phyloP scores from a whole-genome alignment of 306 rosid genomes.

The Cucumis cinereus region DNA sequence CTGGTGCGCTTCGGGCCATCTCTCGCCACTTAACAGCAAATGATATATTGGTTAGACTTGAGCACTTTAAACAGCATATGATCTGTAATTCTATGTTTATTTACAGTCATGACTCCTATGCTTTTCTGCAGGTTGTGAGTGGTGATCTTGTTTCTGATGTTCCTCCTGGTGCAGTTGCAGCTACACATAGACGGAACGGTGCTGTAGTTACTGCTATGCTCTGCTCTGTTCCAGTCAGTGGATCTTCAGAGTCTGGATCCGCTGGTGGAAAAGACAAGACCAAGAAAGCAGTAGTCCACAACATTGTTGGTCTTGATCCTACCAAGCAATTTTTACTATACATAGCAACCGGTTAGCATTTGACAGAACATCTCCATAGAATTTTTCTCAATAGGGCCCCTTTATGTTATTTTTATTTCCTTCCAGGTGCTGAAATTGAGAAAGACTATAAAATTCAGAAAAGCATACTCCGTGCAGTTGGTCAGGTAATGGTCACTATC shows the following conservation, averaged over 20 bases:
- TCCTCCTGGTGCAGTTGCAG: conserved; percentile 89
- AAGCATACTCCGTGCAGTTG: conserved; percentile 71
- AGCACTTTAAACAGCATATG: background rate
- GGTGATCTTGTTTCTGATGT: conserved; percentile 98
- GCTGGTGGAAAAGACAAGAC: conserved; percentile 90
- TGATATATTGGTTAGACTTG: conserved; percentile 59
- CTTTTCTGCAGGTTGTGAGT: conserved; percentile 72
- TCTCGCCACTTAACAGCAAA: conserved; percentile 66
- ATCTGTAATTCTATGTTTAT: background rate
- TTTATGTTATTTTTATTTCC: conserved; percentile 10
- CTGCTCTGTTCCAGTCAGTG: conserved; percentile 78
- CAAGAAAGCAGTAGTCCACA: conserved; percentile 65
- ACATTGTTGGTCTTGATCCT: conserved; percentile 86
- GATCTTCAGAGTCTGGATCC: conserved; percentile 65
- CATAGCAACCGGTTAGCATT: conserved; percentile 69
- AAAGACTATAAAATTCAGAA: conserved; percentile 85
- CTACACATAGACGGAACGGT: conserved; percentile 89
- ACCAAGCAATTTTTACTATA: conserved; percentile 71
- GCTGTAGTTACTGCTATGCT: conserved; percentile 93
- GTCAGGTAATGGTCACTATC: conserved; percentile 42
- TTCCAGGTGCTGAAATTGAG: conserved; percentile 70
- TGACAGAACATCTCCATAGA: background rate
- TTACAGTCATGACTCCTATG: conserved; percentile 11
- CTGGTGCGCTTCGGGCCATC: conserved; percentile 87
- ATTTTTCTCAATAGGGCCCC: conserved; percentile 10